Evolutionary conservation across 345 rosid species (phyloP).

Genomic region (Cardamine resedifolia): DNA sequence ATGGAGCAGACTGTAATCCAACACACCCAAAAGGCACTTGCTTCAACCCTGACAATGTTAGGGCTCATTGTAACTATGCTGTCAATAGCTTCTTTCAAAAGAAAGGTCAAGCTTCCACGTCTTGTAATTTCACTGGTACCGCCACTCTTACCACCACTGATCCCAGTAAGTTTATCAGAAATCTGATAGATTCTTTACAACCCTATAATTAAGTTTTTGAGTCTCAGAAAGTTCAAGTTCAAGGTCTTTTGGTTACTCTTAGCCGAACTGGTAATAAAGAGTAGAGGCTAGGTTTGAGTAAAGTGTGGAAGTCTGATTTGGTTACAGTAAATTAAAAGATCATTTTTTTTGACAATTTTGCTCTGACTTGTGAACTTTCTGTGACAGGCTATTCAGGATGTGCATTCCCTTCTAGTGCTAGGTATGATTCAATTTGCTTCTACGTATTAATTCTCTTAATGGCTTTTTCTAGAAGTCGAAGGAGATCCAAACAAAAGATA

Average conservation of each 20-base stretch:
- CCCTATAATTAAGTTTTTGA: neutral
- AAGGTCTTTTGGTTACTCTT: constrained; percentile 3
- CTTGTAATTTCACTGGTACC: constrained; percentile 83
- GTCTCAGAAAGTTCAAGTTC: neutral
- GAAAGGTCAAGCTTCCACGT: constrained; percentile 66
- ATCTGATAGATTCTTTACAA: neutral
- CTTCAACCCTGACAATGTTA: constrained; percentile 68
- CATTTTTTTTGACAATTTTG: neutral
- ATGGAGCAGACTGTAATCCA: constrained; percentile 90
- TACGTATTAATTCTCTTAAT: neutral
- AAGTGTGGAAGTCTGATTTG: neutral
- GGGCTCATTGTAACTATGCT: constrained; percentile 79
- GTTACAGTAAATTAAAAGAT: neutral
- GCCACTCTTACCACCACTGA: constrained; percentile 53
- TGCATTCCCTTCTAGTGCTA: constrained; percentile 42
- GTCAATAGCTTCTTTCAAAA: constrained; percentile 90
- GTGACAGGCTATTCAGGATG: constrained; percentile 43
- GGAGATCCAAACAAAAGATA: constrained; percentile 5
- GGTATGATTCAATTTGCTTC: constrained; percentile 32
- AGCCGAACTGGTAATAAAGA: neutral
- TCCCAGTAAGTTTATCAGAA: constrained; percentile 49
- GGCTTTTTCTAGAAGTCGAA: neutral
- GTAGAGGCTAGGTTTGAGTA: neutral
- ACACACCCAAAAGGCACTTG: constrained; percentile 58
- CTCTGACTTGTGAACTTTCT: constrained; percentile 1